Evolutionary conservation across 2,329 filamentous ascomycete genomes (phyloP), one percentile per base, ranked within the genome.

Genomic region (Aspergillus hiratsukae): DNA sequence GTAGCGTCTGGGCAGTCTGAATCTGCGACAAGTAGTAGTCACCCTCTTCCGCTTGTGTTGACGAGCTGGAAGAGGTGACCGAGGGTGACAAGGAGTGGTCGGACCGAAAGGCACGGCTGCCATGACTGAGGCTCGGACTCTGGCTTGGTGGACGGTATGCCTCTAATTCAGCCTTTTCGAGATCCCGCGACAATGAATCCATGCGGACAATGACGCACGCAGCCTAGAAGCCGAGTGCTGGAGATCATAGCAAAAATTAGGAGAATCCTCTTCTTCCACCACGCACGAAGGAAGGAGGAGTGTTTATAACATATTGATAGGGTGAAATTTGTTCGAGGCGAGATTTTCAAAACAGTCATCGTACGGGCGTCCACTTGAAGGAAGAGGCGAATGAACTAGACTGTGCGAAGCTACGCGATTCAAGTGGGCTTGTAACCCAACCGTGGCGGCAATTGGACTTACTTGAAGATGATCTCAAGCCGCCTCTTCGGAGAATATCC

Each of bases 121-220:
- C 55, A 48, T 58, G 51, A 37, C 59, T 60, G 19, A 63, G 28
- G 41, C 57, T 53, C 46, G 65, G 58, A 31, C 37, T 28, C 50
- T 48, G 59, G 51, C 40, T 52, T 23, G 51, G 57, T 21, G 59
- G 55, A 49, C 59, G 61, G 28, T 59, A 63, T 45, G 67, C 66
- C 52, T 68, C 60, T n/a, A 65, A 43, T 58, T 72, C 69, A 3
- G 70, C 73, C 61, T 74, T 72, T 56, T 76, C 69, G 49, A 73
- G 41, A 49, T 75, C 72, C 52, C 66, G 62, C 56, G 71, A 68
- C 45, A 72, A 61, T 31, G 66, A 56, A 62, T 76, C 72, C 74
- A 76, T 76, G 48, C 64, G 51, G 49, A 21, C 43, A 46, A 25
- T 23, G 23, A 46, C 43, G 21, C 43, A 35, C 17, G 25, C 28